Evolutionary conservation across 2,329 filamentous ascomycete genomes (phyloP).

Genomic region (Ophiostoma ulmi): DNA sequence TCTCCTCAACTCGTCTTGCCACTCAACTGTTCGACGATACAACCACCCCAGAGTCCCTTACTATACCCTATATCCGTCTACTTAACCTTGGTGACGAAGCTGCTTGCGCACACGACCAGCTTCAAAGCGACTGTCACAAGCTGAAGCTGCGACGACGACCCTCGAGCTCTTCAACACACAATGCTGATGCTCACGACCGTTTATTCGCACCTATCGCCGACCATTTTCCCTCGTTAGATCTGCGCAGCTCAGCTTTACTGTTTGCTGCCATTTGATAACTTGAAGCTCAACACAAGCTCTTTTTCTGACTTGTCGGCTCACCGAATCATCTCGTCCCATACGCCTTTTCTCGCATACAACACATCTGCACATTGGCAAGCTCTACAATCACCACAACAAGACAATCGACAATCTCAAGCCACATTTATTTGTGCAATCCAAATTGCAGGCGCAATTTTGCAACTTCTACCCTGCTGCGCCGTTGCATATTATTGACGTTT

Average conservation of each 20-base stretch:
- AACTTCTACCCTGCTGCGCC: neutral
- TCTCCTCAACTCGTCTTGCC: neutral
- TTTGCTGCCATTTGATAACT: neutral
- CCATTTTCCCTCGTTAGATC: conserved; percentile 32
- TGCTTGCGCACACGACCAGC: conserved; percentile 16
- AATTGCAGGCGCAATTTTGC: neutral
- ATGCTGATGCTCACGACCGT: conserved; percentile 31
- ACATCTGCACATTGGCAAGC: neutral
- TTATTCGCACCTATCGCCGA: conserved; percentile 27
- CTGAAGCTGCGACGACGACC: neutral
- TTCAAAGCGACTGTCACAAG: neutral
- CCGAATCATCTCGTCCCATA: neutral
- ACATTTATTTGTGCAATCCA: neutral
- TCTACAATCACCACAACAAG: neutral
- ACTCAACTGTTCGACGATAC: neutral
- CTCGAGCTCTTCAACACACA: conserved; percentile 24
- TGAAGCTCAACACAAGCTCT: neutral
- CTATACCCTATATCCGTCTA: neutral
- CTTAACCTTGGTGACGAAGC: neutral
- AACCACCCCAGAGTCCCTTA: neutral
- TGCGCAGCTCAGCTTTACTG: neutral
- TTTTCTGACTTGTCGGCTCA: neutral
- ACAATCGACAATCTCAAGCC: neutral
- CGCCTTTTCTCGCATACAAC: neutral
- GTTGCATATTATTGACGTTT: neutral